A percentile compares a stretch with the other conserved stretches of the same genome.
These are phyloP conservation scores for Tolypocladium tundrense DNA, from an alignment of 2,329 filamentous ascomycete species.

Conservation along the genomic window DNA sequence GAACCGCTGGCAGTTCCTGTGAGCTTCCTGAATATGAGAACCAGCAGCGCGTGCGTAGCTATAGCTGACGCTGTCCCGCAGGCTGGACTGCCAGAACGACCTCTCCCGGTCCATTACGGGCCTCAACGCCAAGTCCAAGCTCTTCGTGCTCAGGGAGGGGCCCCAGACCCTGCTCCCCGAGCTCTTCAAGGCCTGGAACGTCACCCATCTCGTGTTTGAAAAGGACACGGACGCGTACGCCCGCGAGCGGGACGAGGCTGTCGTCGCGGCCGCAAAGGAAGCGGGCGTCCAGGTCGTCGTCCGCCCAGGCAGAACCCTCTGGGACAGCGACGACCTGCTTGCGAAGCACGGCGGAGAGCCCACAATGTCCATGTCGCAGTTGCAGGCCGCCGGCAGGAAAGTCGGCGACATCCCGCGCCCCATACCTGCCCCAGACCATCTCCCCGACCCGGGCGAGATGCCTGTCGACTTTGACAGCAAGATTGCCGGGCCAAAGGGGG, in stretches of 20 bases:
- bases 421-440: slow-evolving; percentile 43
- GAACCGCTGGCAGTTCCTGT: slow-evolving; percentile 68
- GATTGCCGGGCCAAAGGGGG: slow-evolving; percentile 55
- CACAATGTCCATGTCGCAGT: slow-evolving; percentile 63
- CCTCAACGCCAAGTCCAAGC: slow-evolving; percentile 59
- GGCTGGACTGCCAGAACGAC: slow-evolving; percentile 63
- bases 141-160: slow-evolving; percentile 62
- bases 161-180: slow-evolving; percentile 63
- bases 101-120: slow-evolving; percentile 56
- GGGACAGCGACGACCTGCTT: slow-evolving; percentile 62
- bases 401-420: slow-evolving; percentile 52
- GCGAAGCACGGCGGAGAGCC: slow-evolving; percentile 55
- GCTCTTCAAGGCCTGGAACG: slow-evolving; percentile 61
- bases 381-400: slow-evolving; percentile 52
- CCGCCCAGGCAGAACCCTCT: slow-evolving; percentile 56
- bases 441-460: slow-evolving; percentile 58
- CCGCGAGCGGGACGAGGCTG: slow-evolving; percentile 48
- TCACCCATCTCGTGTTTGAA: slow-evolving; percentile 70
- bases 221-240: slow-evolving; percentile 69
- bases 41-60: not conserved
- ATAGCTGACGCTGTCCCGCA: slow-evolving; percentile 13
- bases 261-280: slow-evolving; percentile 48
- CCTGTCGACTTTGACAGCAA: slow-evolving; percentile 42
- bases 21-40: slow-evolving; percentile 10
- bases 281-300: slow-evolving; percentile 61